Base-by-base conservation (phyloP, 2,329 filamentous ascomycete species). In the Decorospora gaudefroyi region DNA sequence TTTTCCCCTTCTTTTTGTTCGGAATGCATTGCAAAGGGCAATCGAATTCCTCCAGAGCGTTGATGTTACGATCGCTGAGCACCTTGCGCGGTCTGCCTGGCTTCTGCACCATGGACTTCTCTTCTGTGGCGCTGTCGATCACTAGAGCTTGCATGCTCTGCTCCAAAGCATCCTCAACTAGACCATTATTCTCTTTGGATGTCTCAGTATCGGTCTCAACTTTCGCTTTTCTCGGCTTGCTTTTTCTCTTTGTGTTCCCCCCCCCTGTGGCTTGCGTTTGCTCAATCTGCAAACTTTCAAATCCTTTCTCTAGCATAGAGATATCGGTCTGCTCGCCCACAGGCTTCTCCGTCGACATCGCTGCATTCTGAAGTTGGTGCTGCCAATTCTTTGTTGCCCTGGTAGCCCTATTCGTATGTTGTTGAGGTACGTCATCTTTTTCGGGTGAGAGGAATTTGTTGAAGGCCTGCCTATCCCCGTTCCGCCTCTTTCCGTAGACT, bases 371-470 rank as follows among this genome's bases (percentile, higher is more conserved):
- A 15, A 53, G 26, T 13, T 49, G 42, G 31, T 42, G 31, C 18
- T 30, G 38, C 35, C 33, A 46, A 15, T 35, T 34, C 9, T 41
- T 30, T 37, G 46, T 25, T 12, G 18, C 31, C 25, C 10, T 39
- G 15, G 27, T 48, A 11, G 12, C 28, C 27, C 12, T 15, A 7
- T 22, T 6, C 27, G n/a, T n/a, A n/a, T 44, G 16, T 32, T 51
- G 28, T 34, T 31, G 8, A 18, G 26, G 18, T 26, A 41, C 23
- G 53, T 32, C 46, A 19, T 58, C 60, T 46, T 64, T 64, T 30
- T 60, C 59, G 4, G 63, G 58, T 11, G 59, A 60, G 4, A 68
- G 34, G 16, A 67, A 62, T 25, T 61, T 62, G 4, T 54, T 42
- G 36, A 59, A 67, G 21, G 49, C 54, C 1, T 46, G 37, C 40